Percentiles rank a stretch among this genome's conserved stretches.
These are phyloP conservation scores for Saturnispora mendoncae DNA, from an alignment of 805 yeast species.

Conservation along the genomic window DNA sequence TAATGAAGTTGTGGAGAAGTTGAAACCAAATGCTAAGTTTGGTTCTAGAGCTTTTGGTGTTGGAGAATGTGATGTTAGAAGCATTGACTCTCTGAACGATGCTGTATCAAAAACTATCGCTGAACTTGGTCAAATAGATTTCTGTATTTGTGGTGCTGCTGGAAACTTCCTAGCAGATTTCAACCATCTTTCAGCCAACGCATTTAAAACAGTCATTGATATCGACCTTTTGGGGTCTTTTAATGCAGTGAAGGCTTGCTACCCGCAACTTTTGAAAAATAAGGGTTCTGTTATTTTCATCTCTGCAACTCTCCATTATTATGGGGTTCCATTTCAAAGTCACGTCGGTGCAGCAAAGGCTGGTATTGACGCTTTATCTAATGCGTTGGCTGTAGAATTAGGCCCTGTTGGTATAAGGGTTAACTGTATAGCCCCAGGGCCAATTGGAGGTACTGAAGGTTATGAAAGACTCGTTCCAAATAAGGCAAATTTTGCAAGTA, in stretches of 20 bases:
- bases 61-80: conserved; percentile 73
- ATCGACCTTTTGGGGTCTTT: conserved; percentile 85
- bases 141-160: conserved; percentile 91
- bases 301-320: conserved; percentile 82
- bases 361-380: conserved; percentile 82
- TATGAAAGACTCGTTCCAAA: conserved; percentile 50
- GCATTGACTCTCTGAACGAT: conserved; percentile 42
- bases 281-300: conserved; percentile 73
- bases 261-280: conserved; percentile 50
- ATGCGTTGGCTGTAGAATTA: conserved; percentile 79
- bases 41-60: conserved; percentile 51
- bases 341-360: conserved; percentile 97
- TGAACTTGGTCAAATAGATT: conserved; percentile 72
- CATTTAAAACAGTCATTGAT: conserved; percentile 78
- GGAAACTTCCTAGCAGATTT: conserved; percentile 85
- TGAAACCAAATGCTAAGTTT: conserved; percentile 44
- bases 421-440: conserved; percentile 88
- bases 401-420: conserved; percentile 84
- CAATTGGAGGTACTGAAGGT: conserved; percentile 84
- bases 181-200: conserved; percentile 70
- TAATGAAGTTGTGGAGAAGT: conserved; percentile 55
- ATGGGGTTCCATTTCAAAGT: conserved; percentile 79
- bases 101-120: conserved; percentile 63
- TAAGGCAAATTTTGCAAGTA: conserved; percentile 32
- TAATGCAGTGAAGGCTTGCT: conserved; percentile 81